Conservation (phyloP, 768 basidiomycete species). For the Mycena albidolilacea region DNA sequence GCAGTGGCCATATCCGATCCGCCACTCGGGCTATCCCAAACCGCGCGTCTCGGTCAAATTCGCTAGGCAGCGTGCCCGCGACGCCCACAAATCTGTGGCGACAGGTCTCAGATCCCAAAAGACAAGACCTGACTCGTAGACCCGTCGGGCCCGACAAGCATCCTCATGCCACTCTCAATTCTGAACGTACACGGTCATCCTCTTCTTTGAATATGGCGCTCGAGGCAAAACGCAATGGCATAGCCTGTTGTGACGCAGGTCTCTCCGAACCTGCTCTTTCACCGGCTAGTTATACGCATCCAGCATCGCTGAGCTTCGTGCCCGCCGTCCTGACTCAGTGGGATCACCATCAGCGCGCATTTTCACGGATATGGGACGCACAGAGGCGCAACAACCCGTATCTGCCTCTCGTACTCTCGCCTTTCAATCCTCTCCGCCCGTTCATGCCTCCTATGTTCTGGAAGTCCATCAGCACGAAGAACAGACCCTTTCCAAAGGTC, state of each 20-base stretch:
- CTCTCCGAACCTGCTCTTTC: background rate
- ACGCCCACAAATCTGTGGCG: constrained; percentile 39
- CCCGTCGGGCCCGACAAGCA: constrained; percentile 12
- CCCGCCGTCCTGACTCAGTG: constrained; percentile 16
- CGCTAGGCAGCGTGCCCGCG: constrained; percentile 29
- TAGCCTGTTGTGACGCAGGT: background rate
- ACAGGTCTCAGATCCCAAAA: constrained; percentile 12
- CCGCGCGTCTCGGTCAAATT: constrained; percentile 33
- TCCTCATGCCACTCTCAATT: constrained; percentile 1
- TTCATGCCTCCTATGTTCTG: constrained; percentile 30
- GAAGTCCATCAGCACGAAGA: constrained; percentile 11
- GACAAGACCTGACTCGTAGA: background rate
- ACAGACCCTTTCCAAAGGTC: background rate
- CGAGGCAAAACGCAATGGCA: background rate
- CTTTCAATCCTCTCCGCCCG: constrained; percentile 29
- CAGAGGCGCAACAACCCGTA: constrained; percentile 25
- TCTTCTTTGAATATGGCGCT: constrained; percentile 6
- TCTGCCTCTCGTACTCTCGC: constrained; percentile 35
- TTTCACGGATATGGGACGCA: constrained; percentile 1
- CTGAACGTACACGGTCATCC: constrained; percentile 22
- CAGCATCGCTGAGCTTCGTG: background rate
- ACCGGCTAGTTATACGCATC: background rate
- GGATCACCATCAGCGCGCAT: background rate
- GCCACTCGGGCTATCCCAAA: constrained; percentile 32
- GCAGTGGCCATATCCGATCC: constrained; percentile 23